Evolutionary conservation across 495 filamentous ascomycete genomes (phyloP), one percentile per base, ranked within the genome.

Genomic region (Chaetomium tenue): DNA sequence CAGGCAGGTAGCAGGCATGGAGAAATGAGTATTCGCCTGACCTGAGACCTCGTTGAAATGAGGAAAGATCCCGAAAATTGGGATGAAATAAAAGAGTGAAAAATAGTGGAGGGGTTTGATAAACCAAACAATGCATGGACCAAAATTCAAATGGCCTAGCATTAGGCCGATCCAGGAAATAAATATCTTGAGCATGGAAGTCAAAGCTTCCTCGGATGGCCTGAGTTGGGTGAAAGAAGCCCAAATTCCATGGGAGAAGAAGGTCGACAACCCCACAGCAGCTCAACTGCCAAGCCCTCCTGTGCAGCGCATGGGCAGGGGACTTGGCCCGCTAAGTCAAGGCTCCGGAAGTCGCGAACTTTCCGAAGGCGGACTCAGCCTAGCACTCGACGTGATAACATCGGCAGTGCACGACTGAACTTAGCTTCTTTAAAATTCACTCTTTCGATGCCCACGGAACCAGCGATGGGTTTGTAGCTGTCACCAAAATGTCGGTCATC

Each of bases 401-500:
- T 22, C 37, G 5, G n/a, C n/a, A 33, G 51, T 40, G 58, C n/a
- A 42, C 47, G 42, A 53, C 48, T 44, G 20, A 61, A 51, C 37
- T 33, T 42, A 58, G 40, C 37, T 33, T 30, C 30, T 39, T 12
- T 25, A 25, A 47, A 60, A 28, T 46, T 46, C 50, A 16, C 20
- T 12, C n/a, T 13, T 18, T 58, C 7, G 2, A 2, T 52, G n/a
- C 50, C 25, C 22, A 1, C 23, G 6, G 22, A 9, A 50, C 16
- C 47, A 26, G 65, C 53, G 26, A 74, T 72, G 72, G 66, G 50
- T 33, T 58, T 51, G 47, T 70, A 72, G 66, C 52, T 28, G 48
- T 40, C 18, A 62, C 60, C 58, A 79, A 60, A 25, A 94, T 94
- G 91, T 92, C 90, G 65, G 91, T 94, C 66, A 93, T 94, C 72